Evolutionary conservation across 441 rosid genomes (phyloP).

Genomic region (Pelargonium fulgidum): DNA sequence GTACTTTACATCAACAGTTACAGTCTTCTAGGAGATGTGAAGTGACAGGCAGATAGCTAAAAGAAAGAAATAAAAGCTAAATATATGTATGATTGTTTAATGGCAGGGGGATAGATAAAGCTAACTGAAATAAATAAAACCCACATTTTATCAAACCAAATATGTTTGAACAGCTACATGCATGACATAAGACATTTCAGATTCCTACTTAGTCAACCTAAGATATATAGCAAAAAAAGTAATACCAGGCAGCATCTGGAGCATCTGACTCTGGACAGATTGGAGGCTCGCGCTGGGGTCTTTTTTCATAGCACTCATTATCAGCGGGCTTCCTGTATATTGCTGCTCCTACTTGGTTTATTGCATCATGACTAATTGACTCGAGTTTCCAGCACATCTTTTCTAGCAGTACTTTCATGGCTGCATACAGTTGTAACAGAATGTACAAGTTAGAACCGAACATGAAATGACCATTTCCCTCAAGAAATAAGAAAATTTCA

Average conservation of each 20-base stretch:
- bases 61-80: no score
- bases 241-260: background rate
- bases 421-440: slow-evolving; percentile 35
- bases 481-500: background rate
- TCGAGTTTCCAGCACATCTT: slow-evolving; percentile 85
- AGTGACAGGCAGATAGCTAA: no score
- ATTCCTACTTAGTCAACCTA: no score
- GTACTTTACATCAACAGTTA: no score
- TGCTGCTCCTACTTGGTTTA: slow-evolving; percentile 71
- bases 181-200: no score
- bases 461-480: background rate
- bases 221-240: no score
- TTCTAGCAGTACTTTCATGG: slow-evolving; percentile 58
- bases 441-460: background rate
- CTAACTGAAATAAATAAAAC: no score
- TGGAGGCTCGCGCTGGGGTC: slow-evolving; percentile 64
- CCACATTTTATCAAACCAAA: no score
- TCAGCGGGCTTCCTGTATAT: slow-evolving; percentile 65
- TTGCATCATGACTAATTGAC: slow-evolving; percentile 48
- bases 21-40: no score
- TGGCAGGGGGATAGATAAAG: no score
- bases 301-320: slow-evolving; percentile 65
- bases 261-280: slow-evolving; percentile 32
- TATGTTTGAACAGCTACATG: no score
- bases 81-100: no score